These are phyloP conservation scores for Pythium phragmiticola DNA, from an alignment of 352 stramenopile species.

Conservation along the genomic window DNA sequence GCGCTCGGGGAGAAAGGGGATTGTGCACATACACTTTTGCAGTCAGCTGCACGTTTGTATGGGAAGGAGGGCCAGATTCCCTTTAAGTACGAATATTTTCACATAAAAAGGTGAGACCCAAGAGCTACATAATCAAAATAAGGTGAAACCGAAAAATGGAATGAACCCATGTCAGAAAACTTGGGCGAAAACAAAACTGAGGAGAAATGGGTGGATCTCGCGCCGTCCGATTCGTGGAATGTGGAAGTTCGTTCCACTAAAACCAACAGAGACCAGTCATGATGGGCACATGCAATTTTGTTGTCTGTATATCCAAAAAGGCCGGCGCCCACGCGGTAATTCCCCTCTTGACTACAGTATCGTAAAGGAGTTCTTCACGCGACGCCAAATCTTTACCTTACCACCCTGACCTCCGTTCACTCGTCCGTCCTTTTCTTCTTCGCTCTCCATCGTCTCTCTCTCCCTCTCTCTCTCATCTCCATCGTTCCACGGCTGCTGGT, in stretches of 20 bases:
- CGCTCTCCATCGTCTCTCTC: constrained; percentile 3
- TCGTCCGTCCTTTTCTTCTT: background rate
- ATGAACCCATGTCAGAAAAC: constrained; percentile 26
- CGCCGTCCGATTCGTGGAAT: background rate
- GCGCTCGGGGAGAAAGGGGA: too few relatives aligned
- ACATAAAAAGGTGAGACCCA: constrained; percentile 13
- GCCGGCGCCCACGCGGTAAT: background rate
- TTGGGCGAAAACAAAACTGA: background rate
- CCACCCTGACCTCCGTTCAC: constrained; percentile 1
- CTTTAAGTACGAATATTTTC: constrained; percentile 21
- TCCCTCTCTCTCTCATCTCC: background rate
- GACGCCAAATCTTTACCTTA: constrained; percentile 16
- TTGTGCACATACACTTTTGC: constrained; percentile 14
- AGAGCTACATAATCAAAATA: constrained; percentile 3
- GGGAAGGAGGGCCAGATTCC: constrained; percentile 1
- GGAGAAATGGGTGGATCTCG: constrained; percentile 22
- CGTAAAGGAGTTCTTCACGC: too few relatives aligned
- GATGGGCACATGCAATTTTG: constrained; percentile 25
- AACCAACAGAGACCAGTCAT: constrained; percentile 1
- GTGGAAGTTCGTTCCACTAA: constrained; percentile 14
- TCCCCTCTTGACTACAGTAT: background rate
- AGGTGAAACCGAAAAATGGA: constrained; percentile 6
- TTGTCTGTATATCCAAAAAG: constrained; percentile 33
- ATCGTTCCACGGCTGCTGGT: constrained; percentile 8
- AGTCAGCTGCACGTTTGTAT: constrained; percentile 13